These are phyloP conservation scores for Corymbia citriodora DNA, from an alignment of 441 rosid genomes.

Conservation along the genomic window DNA sequence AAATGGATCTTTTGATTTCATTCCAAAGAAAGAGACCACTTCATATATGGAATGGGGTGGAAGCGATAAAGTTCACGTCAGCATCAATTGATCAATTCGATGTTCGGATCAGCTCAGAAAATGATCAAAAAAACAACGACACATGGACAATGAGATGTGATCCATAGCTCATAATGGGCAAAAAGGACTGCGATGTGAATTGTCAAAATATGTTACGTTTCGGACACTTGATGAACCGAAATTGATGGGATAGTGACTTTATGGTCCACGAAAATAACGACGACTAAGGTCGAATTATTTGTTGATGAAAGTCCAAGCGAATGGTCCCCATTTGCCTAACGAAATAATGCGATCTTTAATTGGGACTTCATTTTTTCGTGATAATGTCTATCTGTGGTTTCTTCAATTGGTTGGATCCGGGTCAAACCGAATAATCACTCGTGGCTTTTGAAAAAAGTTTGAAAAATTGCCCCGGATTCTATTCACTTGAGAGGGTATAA, in stretches of 20 bases:
- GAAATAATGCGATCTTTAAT: neutral
- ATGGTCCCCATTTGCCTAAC: neutral
- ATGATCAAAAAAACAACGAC: neutral
- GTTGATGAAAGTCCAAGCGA: neutral
- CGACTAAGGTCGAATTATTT: neutral
- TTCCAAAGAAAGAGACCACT: neutral
- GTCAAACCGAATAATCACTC: neutral
- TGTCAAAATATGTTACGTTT: neutral
- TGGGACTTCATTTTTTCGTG: neutral
- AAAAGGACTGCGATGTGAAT: neutral
- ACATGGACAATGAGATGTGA: neutral
- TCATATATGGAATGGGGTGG: neutral
- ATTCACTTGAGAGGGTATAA: neutral
- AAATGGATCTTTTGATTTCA: neutral
- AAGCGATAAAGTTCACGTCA: neutral
- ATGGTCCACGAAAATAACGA: neutral
- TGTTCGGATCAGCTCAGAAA: neutral
- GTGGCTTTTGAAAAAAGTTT: neutral
- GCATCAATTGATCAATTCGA: neutral
- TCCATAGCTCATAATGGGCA: rapidly evolving
- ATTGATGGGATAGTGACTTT: neutral
- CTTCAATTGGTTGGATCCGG: neutral
- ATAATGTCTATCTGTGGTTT: neutral
- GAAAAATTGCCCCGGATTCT: neutral
- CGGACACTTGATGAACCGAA: neutral